Percentiles rank a stretch among this genome's conserved stretches.
These are phyloP conservation scores for Tricholoma hemisulphureum DNA, from an alignment of 768 basidiomycete genomes.

Conservation along the genomic window DNA sequence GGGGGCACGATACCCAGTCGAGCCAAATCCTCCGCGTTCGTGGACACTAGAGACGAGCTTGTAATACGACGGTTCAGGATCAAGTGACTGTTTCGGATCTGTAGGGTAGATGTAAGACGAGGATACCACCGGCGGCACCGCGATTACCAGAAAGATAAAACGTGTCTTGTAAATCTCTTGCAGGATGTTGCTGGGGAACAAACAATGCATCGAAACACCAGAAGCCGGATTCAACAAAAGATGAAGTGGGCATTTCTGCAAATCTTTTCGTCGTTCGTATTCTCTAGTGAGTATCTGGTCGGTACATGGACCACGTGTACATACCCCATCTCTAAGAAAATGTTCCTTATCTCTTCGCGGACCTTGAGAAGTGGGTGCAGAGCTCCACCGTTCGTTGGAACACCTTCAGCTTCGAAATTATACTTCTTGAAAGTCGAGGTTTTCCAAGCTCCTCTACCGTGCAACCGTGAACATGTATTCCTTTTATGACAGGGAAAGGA, in stretches of 20 bases:
- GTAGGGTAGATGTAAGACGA: not conserved
- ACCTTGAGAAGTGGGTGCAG: conserved; percentile 97
- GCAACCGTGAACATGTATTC: conserved; percentile 7
- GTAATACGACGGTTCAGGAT: conserved; percentile 82
- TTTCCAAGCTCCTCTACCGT: conserved; percentile 87
- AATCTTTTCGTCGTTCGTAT: conserved; percentile 53
- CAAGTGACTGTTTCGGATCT: conserved; percentile 79
- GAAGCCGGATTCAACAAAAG: conserved; percentile 96
- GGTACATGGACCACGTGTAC: conserved; percentile 19
- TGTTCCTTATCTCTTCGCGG: conserved; percentile 93
- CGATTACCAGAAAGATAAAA: conserved; percentile 92
- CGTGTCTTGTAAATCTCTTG: conserved; percentile 95
- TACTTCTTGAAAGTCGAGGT: conserved; percentile 93
- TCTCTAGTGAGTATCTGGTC: not conserved
- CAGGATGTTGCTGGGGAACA: conserved; percentile 98
- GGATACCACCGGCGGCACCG: conserved; percentile 4
- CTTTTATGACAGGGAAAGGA: not conserved
- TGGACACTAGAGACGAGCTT: conserved; percentile 81
- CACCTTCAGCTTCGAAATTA: conserved; percentile 96
- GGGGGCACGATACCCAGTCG: conserved; percentile 94
- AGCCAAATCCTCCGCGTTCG: conserved; percentile 84
- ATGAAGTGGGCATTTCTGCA: conserved; percentile 96
- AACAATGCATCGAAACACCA: conserved; percentile 99
- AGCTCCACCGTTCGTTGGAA: conserved; percentile 85
- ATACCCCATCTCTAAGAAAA: conserved; percentile 99